phyloP scores from a whole-genome alignment of 495 filamentous ascomycete species.

The Staphylotrichum longicolle region DNA sequence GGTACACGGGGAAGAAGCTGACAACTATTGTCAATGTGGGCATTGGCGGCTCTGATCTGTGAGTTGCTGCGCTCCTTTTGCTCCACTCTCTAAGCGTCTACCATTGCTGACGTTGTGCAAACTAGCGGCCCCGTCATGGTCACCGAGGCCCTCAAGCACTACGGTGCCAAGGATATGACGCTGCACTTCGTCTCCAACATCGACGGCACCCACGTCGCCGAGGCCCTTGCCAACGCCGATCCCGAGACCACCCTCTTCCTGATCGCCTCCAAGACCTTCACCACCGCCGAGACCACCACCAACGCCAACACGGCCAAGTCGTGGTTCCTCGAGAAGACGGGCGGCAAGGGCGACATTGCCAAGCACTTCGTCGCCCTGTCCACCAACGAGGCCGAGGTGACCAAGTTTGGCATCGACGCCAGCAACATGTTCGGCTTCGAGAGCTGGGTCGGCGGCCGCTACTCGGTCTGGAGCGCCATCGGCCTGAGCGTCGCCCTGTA shows the following conservation, averaged over 20 bases:
- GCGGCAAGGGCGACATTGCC: conserved; percentile 76
- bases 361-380: conserved; percentile 99
- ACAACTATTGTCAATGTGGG: conserved; percentile 96
- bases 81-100: neutral
- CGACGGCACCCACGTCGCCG: conserved; percentile 95
- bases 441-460: conserved; percentile 96
- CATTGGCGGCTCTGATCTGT: conserved; percentile 98
- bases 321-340: conserved; percentile 87
- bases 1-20: conserved; percentile 96
- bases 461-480: conserved; percentile 98
- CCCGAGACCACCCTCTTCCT: conserved; percentile 98
- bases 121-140: conserved; percentile 95
- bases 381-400: conserved; percentile 91
- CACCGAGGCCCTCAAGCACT: conserved; percentile 92
- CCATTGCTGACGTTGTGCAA: neutral
- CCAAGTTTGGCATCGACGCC: conserved; percentile 95
- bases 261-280: conserved; percentile 98
- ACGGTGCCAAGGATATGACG: conserved; percentile 76
- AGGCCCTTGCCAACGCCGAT: conserved; percentile 83
- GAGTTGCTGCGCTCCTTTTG: conserved; percentile 39
- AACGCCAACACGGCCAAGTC: conserved; percentile 95
- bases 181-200: conserved; percentile 99
- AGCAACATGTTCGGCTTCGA: conserved; percentile 99
- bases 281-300: conserved; percentile 92
- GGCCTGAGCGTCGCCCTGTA: conserved; percentile 91